phyloP scores from a whole-genome alignment of 805 yeast species.

The Saccharomycopsis capsularis region DNA sequence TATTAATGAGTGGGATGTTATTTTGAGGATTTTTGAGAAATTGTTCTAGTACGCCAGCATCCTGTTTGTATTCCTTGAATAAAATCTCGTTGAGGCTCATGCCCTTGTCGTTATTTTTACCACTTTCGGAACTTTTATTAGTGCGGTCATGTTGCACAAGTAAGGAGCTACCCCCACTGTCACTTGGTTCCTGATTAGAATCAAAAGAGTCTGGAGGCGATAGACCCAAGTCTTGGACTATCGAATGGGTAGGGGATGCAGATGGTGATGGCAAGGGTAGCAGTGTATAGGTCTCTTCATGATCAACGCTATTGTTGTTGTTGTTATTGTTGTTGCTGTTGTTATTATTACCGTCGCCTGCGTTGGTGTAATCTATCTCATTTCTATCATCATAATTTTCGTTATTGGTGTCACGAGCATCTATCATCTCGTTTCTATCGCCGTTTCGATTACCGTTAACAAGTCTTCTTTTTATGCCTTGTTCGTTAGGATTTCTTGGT shows the following conservation, averaged over 20 bases:
- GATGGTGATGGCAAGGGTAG: conserved; percentile 66
- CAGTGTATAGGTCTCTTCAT: conserved; percentile 26
- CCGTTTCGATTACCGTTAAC: too few species aligned
- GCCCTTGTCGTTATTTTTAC: neutral
- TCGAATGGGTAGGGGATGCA: conserved; percentile 47
- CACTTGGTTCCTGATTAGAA: neutral
- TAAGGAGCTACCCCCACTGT: conserved; percentile 21
- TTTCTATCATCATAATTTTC: too few species aligned
- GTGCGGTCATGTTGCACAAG: conserved; percentile 24
- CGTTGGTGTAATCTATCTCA: neutral
- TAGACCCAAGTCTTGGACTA: neutral
- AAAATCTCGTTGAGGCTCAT: neutral
- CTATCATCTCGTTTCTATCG: too few species aligned
- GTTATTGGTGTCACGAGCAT: too few species aligned
- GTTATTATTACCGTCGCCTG: neutral
- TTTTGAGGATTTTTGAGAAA: neutral
- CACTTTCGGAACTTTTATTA: conserved; percentile 20
- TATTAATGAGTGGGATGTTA: conserved; percentile 22
- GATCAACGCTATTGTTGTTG: neutral
- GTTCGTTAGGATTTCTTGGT: too few species aligned
- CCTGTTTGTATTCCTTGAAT: neutral
- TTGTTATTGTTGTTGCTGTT: neutral
- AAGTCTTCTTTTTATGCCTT: too few species aligned
- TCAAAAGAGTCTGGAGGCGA: conserved; percentile 1
- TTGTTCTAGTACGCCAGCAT: neutral